These are phyloP conservation scores for Saccharomycopsis selenospora DNA, from an alignment of 805 yeast genomes.

Conservation along the genomic window DNA sequence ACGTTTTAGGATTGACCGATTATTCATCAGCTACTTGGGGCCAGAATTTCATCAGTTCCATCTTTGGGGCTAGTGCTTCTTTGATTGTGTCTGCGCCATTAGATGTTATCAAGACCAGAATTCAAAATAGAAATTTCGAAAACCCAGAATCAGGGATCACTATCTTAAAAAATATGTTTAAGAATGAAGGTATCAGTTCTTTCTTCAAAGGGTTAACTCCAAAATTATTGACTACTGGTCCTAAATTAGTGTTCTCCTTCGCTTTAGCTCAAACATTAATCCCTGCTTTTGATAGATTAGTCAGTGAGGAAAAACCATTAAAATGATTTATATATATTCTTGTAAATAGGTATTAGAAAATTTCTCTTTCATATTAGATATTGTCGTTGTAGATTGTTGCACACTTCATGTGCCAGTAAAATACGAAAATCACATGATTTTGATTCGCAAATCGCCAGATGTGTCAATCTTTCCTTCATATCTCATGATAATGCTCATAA, in stretches of 20 bases:
- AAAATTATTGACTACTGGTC: slow-evolving; percentile 94
- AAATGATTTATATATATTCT: background rate
- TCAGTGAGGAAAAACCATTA: slow-evolving; percentile 29
- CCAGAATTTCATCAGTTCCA: slow-evolving; percentile 91
- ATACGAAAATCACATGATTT: too few relatives aligned
- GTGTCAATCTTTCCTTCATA: too few relatives aligned
- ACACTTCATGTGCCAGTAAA: too few relatives aligned
- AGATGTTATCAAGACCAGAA: slow-evolving; percentile 97
- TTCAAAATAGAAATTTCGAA: slow-evolving; percentile 93
- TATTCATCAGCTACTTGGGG: slow-evolving; percentile 89
- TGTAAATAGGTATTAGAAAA: background rate
- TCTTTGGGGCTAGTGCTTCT: slow-evolving; percentile 94
- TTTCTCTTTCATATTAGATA: too few relatives aligned
- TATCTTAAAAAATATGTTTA: slow-evolving; percentile 86
- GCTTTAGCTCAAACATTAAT: slow-evolving; percentile 96
- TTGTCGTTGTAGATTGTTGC: too few relatives aligned
- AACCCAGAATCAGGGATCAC: slow-evolving; percentile 92
- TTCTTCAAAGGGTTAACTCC: slow-evolving; percentile 98
- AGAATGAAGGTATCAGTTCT: slow-evolving; percentile 81
- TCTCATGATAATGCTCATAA: too few relatives aligned
- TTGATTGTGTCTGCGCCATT: slow-evolving; percentile 95
- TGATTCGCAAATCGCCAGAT: too few relatives aligned
- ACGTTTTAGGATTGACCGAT: slow-evolving; percentile 77
- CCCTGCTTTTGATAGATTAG: slow-evolving; percentile 82
- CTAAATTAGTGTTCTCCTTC: slow-evolving; percentile 95